Base-by-base conservation (phyloP, 2,329 filamentous ascomycete genomes). In the Colletotrichum tanaceti region DNA sequence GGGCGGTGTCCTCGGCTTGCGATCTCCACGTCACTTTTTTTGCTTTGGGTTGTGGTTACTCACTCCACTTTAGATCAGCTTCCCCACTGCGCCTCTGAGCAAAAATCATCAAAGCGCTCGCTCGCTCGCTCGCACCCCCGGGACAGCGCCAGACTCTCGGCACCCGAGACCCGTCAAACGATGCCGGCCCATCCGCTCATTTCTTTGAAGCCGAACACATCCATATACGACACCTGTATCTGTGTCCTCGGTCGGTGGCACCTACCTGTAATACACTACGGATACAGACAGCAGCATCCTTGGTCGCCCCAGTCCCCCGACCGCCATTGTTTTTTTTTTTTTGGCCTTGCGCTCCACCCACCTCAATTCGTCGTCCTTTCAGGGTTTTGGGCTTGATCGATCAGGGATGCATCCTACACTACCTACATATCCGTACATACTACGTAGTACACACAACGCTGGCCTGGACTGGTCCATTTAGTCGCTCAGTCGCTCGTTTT, bases 401-500 rank as follows among this genome's bases (percentile, higher is more conserved):
- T 35, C 18, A 20, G 50, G 28, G 50, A 53, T 20, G 28, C 28
- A 38, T 32, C 28, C 18, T 9, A 35, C 32, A 35, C n/a, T n/a
- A n/a, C n/a, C n/a, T n/a, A n/a, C n/a, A n/a, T n/a, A n/a, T n/a
- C n/a, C n/a, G n/a, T n/a, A n/a, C n/a, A n/a, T n/a, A n/a, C n/a
- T n/a, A n/a, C n/a, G n/a, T n/a, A n/a, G n/a, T 32, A 58, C 28
- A 39, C 59, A 38, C 47, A 20, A 47, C 32, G 41, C 39, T n/a
- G 46, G 49, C 24, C 41, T 68, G 61, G 65, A 68, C 65, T 65
- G 65, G 57, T 59, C 65, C 62, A 68, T 68, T 68, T 65, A 38
- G 54, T 54, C 54, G 65, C 24, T 38, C n/a, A 39, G 53, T 24
- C 49, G 44, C 20, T 47, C 32, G 35, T 49, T 58, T 58, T 38